A percentile compares a stretch with the other conserved stretches of the same genome.
These are phyloP conservation scores for Aureococcus anophagefferens DNA, from an alignment of 108 stramenopile species.

Conservation along the genomic window DNA sequence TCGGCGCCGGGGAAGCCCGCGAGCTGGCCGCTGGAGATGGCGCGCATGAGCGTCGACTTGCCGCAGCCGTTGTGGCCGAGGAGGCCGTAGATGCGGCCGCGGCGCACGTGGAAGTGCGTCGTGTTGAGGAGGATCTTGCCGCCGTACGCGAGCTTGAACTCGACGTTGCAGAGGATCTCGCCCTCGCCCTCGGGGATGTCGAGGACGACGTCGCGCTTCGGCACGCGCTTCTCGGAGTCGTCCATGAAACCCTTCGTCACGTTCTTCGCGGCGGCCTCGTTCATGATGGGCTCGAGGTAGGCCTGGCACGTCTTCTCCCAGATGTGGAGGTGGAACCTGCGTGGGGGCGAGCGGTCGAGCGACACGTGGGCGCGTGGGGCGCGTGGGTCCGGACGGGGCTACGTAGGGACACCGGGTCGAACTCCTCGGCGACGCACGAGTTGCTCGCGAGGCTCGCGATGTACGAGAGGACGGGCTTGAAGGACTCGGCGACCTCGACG, in stretches of 20 bases:
- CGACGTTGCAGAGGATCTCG: background rate
- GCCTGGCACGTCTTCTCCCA: no score
- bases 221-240: no score
- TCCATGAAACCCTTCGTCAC: no score
- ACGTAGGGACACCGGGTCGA: no score
- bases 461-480: conserved; percentile 62
- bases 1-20: conserved; percentile 89
- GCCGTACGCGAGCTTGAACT: conserved; percentile 87
- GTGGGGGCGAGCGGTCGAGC: no score
- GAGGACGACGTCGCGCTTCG: no score
- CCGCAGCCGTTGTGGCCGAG: conserved; percentile 87
- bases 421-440: conserved; percentile 46
- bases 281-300: no score
- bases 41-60: conserved; percentile 92
- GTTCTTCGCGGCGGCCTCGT: no score
- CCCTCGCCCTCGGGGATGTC: no score
- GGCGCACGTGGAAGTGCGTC: conserved; percentile 75
- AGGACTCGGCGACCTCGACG: conserved; percentile 19
- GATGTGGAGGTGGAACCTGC: no score
- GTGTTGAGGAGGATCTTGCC: conserved; percentile 93
- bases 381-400: no score
- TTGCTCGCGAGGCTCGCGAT: conserved; percentile 62
- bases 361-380: no score
- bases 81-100: conserved; percentile 91
- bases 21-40: conserved; percentile 88